Evolutionary conservation across 176 grass and related monocot species (phyloP).

Genomic region (Carex pumila): DNA sequence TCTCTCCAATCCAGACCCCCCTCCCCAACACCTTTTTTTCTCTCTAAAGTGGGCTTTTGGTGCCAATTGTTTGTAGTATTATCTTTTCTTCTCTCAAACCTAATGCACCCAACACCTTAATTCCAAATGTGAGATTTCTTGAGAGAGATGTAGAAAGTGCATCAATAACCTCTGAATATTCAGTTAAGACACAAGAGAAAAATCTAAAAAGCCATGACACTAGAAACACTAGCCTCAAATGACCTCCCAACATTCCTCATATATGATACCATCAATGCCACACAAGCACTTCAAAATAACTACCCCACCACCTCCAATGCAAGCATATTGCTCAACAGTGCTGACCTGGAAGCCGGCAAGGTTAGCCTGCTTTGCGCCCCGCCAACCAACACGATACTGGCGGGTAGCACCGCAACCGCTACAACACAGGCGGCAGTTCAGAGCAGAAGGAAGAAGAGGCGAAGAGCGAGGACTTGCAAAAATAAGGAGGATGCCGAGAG

Average conservation of each 20-base stretch:
- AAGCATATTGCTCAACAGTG: slow-evolving; percentile 45
- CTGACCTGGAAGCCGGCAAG: background rate
- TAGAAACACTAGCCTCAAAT: slow-evolving; percentile 42
- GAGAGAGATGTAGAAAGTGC: slow-evolving; percentile 28
- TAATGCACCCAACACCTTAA: slow-evolving; percentile 23
- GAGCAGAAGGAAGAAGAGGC: slow-evolving; percentile 64
- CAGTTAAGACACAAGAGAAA: slow-evolving; percentile 30
- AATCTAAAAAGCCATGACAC: slow-evolving; percentile 33
- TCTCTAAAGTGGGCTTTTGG: slow-evolving; percentile 27
- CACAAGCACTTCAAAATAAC: slow-evolving; percentile 10
- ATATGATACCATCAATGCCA: slow-evolving; percentile 66
- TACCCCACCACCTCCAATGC: slow-evolving; percentile 12
- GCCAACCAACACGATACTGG: background rate
- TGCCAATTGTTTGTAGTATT: slow-evolving; percentile 33
- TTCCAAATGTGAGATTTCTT: slow-evolving; percentile 17
- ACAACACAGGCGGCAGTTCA: slow-evolving; percentile 4
- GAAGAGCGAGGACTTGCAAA: slow-evolving; percentile 65
- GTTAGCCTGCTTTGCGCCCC: slow-evolving; percentile 1
- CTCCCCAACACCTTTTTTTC: background rate
- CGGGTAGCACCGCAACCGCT: background rate
- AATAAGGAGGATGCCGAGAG: slow-evolving; percentile 77
- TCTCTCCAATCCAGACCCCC: slow-evolving; percentile 24
- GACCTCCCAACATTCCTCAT: slow-evolving; percentile 34
- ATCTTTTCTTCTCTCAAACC: background rate
- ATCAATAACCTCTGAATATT: background rate